Percentiles rank a stretch among this genome's conserved stretches.
phyloP scores from a whole-genome alignment of 371 early-diverging fungal species.

The Syncephalastrum sp. region DNA sequence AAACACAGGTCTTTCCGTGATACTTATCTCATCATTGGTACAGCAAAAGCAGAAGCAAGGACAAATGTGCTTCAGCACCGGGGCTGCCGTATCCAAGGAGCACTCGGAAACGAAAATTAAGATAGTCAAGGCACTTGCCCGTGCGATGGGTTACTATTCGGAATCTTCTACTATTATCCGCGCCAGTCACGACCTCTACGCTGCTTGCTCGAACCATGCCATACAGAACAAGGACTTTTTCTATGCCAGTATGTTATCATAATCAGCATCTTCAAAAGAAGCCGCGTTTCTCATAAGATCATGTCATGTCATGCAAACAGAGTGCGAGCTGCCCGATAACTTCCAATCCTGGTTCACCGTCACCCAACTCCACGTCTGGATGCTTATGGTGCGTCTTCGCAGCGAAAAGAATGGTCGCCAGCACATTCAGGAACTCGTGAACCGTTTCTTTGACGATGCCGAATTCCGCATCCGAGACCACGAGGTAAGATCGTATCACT shows the following conservation, averaged over 20 bases:
- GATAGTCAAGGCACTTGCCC: slow-evolving; percentile 49
- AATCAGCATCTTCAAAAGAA: too few relatives aligned
- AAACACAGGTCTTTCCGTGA: neutral
- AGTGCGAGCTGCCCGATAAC: slow-evolving; percentile 77
- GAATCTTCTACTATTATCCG: slow-evolving; percentile 57
- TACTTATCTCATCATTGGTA: too few relatives aligned
- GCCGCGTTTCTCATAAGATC: too few relatives aligned
- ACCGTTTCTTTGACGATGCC: slow-evolving; percentile 86
- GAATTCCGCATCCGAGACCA: slow-evolving; percentile 76
- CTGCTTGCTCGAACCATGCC: slow-evolving; percentile 51
- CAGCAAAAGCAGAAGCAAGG: neutral
- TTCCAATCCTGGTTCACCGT: slow-evolving; percentile 96
- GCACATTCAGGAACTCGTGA: slow-evolving; percentile 85
- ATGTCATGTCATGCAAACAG: slow-evolving; percentile 22
- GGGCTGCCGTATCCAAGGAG: slow-evolving; percentile 11
- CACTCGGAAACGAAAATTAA: slow-evolving; percentile 44
- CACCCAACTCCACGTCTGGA: slow-evolving; percentile 92
- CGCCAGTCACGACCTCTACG: slow-evolving; percentile 53
- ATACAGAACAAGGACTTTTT: slow-evolving; percentile 57
- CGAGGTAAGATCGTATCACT: slow-evolving; percentile 31
- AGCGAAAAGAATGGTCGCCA: slow-evolving; percentile 71
- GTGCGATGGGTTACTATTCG: slow-evolving; percentile 55
- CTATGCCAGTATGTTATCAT: slow-evolving; percentile 41
- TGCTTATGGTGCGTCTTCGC: slow-evolving; percentile 83
- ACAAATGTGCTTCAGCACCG: neutral